These are phyloP conservation scores for Cystofilobasidium macerans DNA, from an alignment of 768 basidiomycete species.

Conservation along the genomic window DNA sequence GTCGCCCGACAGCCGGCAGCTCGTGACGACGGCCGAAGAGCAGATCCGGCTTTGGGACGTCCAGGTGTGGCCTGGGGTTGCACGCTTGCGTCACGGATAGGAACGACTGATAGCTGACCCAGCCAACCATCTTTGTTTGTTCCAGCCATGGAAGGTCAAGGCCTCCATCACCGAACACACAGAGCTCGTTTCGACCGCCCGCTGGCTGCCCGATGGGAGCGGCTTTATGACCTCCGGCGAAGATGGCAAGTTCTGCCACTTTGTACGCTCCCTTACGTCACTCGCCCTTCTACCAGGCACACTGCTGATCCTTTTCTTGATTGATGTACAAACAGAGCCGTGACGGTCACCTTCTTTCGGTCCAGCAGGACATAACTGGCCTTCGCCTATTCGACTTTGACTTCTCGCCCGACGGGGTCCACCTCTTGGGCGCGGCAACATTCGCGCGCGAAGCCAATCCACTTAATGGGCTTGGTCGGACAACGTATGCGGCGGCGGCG, in stretches of 20 bases:
- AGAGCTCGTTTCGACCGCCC: conserved; percentile 73
- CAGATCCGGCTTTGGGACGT: conserved; percentile 81
- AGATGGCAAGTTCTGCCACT: conserved; percentile 53
- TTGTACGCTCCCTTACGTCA: conserved; percentile 36
- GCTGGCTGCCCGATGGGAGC: conserved; percentile 77
- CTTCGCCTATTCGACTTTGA: conserved; percentile 52
- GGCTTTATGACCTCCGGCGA: conserved; percentile 83
- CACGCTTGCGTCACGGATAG: too few relatives aligned
- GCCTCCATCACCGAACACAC: conserved; percentile 50
- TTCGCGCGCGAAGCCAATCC: conserved; percentile 23
- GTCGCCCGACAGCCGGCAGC: conserved; percentile 75
- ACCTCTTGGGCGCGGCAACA: conserved; percentile 63
- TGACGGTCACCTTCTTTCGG: background rate
- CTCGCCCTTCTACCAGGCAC: background rate
- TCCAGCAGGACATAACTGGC: background rate
- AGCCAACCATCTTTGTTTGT: too few relatives aligned
- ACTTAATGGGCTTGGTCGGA: conserved; percentile 22
- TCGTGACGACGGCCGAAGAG: conserved; percentile 74
- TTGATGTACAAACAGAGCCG: too few relatives aligned
- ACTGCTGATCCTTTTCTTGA: background rate
- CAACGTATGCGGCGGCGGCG: conserved; percentile 15
- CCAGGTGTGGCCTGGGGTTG: conserved; percentile 48
- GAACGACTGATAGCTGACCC: background rate
- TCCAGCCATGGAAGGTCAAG: conserved; percentile 50
- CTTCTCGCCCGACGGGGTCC: conserved; percentile 70